phyloP scores from a whole-genome alignment of 352 stramenopile genomes.

The Phytophthora litchii region DNA sequence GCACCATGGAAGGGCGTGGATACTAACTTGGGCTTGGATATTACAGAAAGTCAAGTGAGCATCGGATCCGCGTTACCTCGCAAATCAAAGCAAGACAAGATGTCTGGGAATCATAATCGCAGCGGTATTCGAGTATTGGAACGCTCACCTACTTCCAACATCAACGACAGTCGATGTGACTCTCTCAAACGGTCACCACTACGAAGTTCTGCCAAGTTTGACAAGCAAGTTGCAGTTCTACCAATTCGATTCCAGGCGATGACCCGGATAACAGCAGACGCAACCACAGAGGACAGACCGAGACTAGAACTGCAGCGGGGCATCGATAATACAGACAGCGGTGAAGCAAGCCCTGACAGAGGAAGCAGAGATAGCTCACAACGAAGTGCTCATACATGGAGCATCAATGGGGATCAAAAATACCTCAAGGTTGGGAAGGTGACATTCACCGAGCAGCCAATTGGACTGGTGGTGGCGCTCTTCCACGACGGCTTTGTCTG shows the following conservation, averaged over 20 bases:
- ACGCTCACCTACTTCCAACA: conserved; percentile 2
- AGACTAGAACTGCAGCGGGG: background rate
- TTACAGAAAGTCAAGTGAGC: conserved; percentile 34
- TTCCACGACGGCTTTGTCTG: conserved; percentile 76
- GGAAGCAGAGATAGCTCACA: background rate
- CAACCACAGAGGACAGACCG: background rate
- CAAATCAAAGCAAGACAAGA: conserved; percentile 29
- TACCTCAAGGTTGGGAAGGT: background rate
- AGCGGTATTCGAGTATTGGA: conserved; percentile 1
- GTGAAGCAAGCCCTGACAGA: background rate
- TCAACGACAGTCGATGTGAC: background rate
- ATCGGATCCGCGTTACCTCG: conserved; percentile 23
- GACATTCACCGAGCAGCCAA: conserved; percentile 3
- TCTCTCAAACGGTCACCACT: conserved; percentile 11
- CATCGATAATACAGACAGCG: background rate
- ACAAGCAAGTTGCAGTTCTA: conserved; percentile 33
- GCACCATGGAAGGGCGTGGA: conserved; percentile 30
- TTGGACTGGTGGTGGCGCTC: conserved; percentile 55
- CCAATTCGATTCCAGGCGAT: conserved; percentile 25
- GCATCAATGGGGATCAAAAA: conserved; percentile 8
- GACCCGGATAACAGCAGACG: conserved; percentile 19
- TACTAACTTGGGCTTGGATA: conserved; percentile 16
- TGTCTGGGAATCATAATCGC: conserved; percentile 12
- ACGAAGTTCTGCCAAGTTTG: conserved; percentile 21
- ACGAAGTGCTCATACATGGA: conserved; percentile 1